A percentile compares a stretch with the other conserved stretches of the same genome.
Conservation (phyloP, 163 green algal species). For the Prototheca wickerhamii region DNA sequence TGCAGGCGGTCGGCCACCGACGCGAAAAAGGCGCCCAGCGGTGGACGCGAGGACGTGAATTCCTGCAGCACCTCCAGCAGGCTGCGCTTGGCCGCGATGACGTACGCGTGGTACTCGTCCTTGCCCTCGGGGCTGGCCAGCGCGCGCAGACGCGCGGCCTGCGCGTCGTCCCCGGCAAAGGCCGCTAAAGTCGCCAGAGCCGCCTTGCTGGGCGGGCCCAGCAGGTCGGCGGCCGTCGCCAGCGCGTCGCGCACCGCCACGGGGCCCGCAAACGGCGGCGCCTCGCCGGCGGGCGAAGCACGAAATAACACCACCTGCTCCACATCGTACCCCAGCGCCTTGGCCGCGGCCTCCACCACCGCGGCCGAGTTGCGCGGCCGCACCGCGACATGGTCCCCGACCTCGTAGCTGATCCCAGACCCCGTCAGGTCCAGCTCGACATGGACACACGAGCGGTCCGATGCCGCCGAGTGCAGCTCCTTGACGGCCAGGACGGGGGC, state of each 20-base stretch:
- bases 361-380: conserved; percentile 64
- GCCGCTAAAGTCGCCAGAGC: conserved; percentile 32
- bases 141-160: conserved; percentile 36
- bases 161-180: conserved; percentile 18
- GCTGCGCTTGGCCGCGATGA: conserved; percentile 51
- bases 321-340: conserved; percentile 34
- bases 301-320: background rate
- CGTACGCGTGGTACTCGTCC: conserved; percentile 62
- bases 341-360: conserved; percentile 55
- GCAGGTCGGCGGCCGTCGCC: conserved; percentile 16
- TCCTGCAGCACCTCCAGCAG: conserved; percentile 71
- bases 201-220: conserved; percentile 22
- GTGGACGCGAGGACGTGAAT: conserved; percentile 32
- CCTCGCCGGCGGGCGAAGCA: background rate
- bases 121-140: conserved; percentile 64
- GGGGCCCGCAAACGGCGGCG: conserved; percentile 24
- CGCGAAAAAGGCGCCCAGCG: conserved; percentile 27
- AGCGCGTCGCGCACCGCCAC: conserved; percentile 62
- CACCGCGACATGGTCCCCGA: conserved; percentile 85
- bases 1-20: conserved; percentile 54
- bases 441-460: conserved; percentile 81
- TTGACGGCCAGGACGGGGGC: conserved; percentile 43
- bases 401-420: conserved; percentile 10
- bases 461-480: conserved; percentile 67
- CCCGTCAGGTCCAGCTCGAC: conserved; percentile 76